Conservation (phyloP, 1,284 basidiomycete species). For the Schizopora paradoxa region DNA sequence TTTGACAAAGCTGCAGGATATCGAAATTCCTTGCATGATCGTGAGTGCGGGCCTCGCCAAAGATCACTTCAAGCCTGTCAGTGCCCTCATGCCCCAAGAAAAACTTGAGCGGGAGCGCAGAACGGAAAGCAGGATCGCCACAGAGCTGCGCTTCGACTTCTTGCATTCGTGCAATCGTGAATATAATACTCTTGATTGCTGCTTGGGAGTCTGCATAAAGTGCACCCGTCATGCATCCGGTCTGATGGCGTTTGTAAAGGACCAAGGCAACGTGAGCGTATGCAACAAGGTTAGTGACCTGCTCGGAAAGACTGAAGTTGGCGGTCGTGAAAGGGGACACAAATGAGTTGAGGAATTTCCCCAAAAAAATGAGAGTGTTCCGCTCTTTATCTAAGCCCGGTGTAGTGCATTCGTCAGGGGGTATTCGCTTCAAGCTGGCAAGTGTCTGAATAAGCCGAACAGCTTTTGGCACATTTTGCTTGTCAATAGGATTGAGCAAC, state of each 20-base stretch:
- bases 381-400: background rate
- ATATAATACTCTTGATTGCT: slow-evolving; percentile 23
- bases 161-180: slow-evolving; percentile 22
- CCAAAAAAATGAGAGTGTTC: background rate
- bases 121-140: slow-evolving; percentile 19
- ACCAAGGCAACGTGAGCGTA: slow-evolving; percentile 22
- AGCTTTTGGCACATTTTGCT: slow-evolving; percentile 6
- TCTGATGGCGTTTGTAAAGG: slow-evolving; percentile 19
- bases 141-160: slow-evolving; percentile 23
- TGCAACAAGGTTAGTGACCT: slow-evolving; percentile 15
- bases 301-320: background rate
- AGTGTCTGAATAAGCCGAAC: background rate
- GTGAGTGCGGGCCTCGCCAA: slow-evolving; percentile 19
- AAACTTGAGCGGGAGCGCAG: too few relatives aligned
- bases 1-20: slow-evolving; percentile 28
- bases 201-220: slow-evolving; percentile 25
- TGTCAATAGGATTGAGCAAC: slow-evolving; percentile 1
- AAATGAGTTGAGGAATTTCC: background rate
- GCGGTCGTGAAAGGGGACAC: background rate
- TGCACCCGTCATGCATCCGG: slow-evolving; percentile 21
- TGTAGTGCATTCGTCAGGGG: background rate
- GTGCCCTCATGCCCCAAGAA: too few relatives aligned
- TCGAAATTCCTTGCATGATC: slow-evolving; percentile 29
- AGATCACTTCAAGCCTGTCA: slow-evolving; percentile 25
- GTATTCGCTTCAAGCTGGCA: background rate